A percentile compares a stretch with the other conserved stretches of the same genome.
phyloP scores from a whole-genome alignment of 768 basidiomycete species.

The Fistulinella prunicolor region DNA sequence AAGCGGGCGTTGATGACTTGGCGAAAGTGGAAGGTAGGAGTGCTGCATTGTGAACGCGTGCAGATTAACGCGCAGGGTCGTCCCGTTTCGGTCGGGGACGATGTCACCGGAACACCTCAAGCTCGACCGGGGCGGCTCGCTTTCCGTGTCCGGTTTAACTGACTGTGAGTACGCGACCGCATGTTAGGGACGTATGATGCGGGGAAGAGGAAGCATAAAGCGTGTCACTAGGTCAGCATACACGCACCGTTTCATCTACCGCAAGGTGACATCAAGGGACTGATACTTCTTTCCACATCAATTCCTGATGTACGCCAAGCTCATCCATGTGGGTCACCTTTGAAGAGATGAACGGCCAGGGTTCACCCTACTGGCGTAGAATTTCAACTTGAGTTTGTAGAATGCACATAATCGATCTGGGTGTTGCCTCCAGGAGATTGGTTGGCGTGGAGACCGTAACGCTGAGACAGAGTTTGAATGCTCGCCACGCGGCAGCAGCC shows the following conservation, averaged over 20 bases:
- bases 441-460: too few relatives aligned
- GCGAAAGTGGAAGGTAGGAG: slow-evolving; percentile 10
- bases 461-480: too few relatives aligned
- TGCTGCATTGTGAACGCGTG: slow-evolving; percentile 3
- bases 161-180: too few relatives aligned
- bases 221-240: background rate
- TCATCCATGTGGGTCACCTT: too few relatives aligned
- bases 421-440: too few relatives aligned
- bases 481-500: too few relatives aligned
- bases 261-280: slow-evolving; percentile 14
- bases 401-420: too few relatives aligned
- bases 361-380: too few relatives aligned
- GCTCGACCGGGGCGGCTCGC: background rate
- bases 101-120: background rate
- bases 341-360: too few relatives aligned
- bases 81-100: background rate
- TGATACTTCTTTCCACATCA: background rate
- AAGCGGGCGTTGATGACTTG: slow-evolving; percentile 1
- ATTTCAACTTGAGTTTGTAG: too few relatives aligned
- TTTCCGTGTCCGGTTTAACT: slow-evolving; percentile 2
- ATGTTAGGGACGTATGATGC: too few relatives aligned
- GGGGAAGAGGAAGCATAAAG: background rate
- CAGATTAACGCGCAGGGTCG: background rate
- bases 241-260: slow-evolving; percentile 2
- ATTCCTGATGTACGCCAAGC: too few relatives aligned